Evolutionary conservation across 768 basidiomycete species (phyloP).

Genomic region (Jaapia argillacea): DNA sequence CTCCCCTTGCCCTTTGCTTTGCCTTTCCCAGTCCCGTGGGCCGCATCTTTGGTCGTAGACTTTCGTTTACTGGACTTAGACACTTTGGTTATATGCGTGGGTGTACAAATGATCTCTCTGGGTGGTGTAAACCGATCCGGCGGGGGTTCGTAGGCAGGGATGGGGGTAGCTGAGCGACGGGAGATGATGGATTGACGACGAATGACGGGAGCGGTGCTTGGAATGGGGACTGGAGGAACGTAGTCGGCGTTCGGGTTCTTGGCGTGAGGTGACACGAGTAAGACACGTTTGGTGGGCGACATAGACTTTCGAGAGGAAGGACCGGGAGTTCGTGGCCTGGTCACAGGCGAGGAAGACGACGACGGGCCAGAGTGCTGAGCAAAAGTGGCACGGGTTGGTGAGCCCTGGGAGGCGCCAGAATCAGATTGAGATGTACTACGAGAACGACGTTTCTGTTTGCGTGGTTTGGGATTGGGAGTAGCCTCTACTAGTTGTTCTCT

Average conservation of each 20-base stretch:
- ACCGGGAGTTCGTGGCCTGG: too few relatives aligned
- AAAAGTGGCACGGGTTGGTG: conserved; percentile 26
- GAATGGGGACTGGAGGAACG: conserved; percentile 23
- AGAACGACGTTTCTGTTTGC: too few relatives aligned
- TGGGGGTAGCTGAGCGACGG: conserved; percentile 42
- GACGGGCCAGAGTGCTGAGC: too few relatives aligned
- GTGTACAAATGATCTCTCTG: conserved; percentile 42
- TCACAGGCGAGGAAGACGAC: too few relatives aligned
- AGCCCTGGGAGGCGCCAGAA: conserved; percentile 31
- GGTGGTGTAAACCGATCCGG: conserved; percentile 64
- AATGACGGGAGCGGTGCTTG: conserved; percentile 12
- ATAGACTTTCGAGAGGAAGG: too few relatives aligned
- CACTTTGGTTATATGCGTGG: conserved; percentile 26
- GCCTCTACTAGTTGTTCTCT: too few relatives aligned
- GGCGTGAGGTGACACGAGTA: too few relatives aligned
- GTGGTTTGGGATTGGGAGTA: conserved; percentile 55
- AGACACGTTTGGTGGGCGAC: too few relatives aligned
- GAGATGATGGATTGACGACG: too few relatives aligned
- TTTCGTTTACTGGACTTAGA: conserved; percentile 32
- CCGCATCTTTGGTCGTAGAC: conserved; percentile 5
- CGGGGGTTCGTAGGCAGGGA: conserved; percentile 55
- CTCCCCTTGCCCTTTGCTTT: conserved; percentile 14
- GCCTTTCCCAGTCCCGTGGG: conserved; percentile 6
- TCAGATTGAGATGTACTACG: conserved; percentile 18
- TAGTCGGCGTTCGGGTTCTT: conserved; percentile 44